These are phyloP conservation scores for Scortechinia acanthostroma DNA, from an alignment of 2,329 filamentous ascomycete genomes.

Conservation along the genomic window DNA sequence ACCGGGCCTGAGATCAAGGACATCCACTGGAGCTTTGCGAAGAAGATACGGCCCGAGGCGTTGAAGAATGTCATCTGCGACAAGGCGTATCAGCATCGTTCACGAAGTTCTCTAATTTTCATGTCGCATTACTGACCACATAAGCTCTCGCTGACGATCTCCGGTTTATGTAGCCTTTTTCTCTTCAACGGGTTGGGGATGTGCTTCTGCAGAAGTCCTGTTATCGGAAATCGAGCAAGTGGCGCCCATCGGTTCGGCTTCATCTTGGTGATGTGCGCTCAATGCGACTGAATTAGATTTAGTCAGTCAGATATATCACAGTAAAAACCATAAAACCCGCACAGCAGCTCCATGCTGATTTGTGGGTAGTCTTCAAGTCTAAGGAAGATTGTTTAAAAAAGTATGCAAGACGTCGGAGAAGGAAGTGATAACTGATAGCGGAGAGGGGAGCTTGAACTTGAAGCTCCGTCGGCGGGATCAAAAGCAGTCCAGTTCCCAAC, in stretches of 20 bases:
- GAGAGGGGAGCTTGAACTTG: too few relatives aligned
- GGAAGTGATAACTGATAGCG: too few relatives aligned
- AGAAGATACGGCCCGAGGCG: not conserved
- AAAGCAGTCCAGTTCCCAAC: too few relatives aligned
- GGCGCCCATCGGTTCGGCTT: not conserved
- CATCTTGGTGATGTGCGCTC: too few relatives aligned
- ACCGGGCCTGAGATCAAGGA: not conserved
- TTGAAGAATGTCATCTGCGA: not conserved
- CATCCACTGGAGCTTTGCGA: not conserved
- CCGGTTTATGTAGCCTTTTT: not conserved
- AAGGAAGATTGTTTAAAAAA: too few relatives aligned
- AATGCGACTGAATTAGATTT: too few relatives aligned
- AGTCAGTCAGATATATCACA: too few relatives aligned
- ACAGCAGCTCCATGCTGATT: too few relatives aligned
- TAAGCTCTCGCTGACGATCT: not conserved
- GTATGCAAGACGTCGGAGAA: too few relatives aligned
- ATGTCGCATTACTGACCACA: not conserved
- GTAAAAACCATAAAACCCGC: too few relatives aligned
- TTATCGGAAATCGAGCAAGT: not conserved
- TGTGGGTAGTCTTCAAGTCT: too few relatives aligned
- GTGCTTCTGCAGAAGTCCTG: not conserved
- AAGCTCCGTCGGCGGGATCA: too few relatives aligned
- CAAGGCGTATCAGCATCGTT: not conserved
- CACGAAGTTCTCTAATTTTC: not conserved
- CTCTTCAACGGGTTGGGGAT: not conserved